phyloP scores from a whole-genome alignment of 2,329 filamentous ascomycete species.

The Alternaria consortialis region DNA sequence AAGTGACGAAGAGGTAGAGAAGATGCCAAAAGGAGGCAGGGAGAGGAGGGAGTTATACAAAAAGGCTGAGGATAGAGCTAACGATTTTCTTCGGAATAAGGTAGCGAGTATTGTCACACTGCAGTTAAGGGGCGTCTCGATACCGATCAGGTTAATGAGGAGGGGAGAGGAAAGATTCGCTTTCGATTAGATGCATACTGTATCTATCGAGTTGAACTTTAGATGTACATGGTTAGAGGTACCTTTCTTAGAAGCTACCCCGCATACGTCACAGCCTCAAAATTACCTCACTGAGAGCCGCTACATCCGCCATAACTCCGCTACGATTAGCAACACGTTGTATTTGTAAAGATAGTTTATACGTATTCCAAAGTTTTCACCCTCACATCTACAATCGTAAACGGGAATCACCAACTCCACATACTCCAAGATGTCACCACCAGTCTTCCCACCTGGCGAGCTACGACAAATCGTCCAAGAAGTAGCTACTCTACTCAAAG shows the following conservation, averaged over 20 bases:
- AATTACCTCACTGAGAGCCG: constrained; percentile 26
- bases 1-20: constrained; percentile 52
- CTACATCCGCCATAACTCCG: constrained; percentile 5
- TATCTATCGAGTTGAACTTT: background rate
- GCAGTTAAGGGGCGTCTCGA: constrained; percentile 68
- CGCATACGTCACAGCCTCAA: constrained; percentile 27
- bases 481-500: constrained; percentile 63
- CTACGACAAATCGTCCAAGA: constrained; percentile 58
- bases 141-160: constrained; percentile 74
- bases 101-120: constrained; percentile 74
- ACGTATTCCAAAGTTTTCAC: background rate
- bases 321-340: background rate
- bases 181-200: constrained; percentile 31
- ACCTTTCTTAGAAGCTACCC: constrained; percentile 22
- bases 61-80: constrained; percentile 66
- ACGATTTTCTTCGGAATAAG: constrained; percentile 62
- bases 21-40: constrained; percentile 53
- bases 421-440: constrained; percentile 32
- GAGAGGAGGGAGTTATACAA: constrained; percentile 67
- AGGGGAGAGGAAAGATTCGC: constrained; percentile 75
- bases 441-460: constrained; percentile 53
- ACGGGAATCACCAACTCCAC: background rate
- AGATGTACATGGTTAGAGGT: background rate
- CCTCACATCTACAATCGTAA: background rate
- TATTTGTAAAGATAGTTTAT: constrained; percentile 4